phyloP scores from a whole-genome alignment of 305 asterid species.

The Striga hermonthica region DNA sequence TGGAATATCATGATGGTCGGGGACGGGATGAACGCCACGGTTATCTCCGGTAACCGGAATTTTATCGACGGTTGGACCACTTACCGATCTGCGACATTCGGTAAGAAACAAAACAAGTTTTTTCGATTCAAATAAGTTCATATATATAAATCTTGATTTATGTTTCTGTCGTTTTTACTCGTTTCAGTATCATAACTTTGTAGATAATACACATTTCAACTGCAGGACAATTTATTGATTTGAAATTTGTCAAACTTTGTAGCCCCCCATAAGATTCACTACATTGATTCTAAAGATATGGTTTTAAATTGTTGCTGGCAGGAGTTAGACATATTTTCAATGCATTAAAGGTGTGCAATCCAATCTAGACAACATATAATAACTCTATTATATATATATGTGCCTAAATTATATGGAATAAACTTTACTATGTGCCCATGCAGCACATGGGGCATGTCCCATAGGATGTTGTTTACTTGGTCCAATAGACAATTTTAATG shows the following conservation, averaged over 20 bases:
- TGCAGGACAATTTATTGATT: neutral
- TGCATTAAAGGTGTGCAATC: conserved; percentile 14
- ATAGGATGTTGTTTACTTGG: conserved; percentile 29
- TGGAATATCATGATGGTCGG: conserved; percentile 85
- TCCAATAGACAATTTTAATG: conserved; percentile 2
- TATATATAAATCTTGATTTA: too few relatives aligned
- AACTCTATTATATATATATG: too few relatives aligned
- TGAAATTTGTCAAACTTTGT: neutral
- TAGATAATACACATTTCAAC: too few relatives aligned
- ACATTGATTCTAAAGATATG: conserved; percentile 22
- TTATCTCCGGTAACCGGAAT: conserved; percentile 65
- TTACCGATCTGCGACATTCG: conserved; percentile 71
- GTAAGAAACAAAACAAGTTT: conserved; percentile 34
- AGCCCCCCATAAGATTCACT: neutral
- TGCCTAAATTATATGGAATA: too few relatives aligned
- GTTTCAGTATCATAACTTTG: too few relatives aligned
- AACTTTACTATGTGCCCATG: too few relatives aligned
- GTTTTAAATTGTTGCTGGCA: conserved; percentile 25
- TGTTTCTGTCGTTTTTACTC: too few relatives aligned
- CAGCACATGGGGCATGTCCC: conserved; percentile 31
- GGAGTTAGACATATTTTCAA: conserved; percentile 25
- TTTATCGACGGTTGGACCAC: conserved; percentile 77
- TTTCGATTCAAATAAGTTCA: neutral
- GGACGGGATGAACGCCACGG: conserved; percentile 73
- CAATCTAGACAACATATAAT: neutral